Evolutionary conservation across 2,329 filamentous ascomycete genomes (phyloP).

Genomic region (Rugonectria rugulosa): DNA sequence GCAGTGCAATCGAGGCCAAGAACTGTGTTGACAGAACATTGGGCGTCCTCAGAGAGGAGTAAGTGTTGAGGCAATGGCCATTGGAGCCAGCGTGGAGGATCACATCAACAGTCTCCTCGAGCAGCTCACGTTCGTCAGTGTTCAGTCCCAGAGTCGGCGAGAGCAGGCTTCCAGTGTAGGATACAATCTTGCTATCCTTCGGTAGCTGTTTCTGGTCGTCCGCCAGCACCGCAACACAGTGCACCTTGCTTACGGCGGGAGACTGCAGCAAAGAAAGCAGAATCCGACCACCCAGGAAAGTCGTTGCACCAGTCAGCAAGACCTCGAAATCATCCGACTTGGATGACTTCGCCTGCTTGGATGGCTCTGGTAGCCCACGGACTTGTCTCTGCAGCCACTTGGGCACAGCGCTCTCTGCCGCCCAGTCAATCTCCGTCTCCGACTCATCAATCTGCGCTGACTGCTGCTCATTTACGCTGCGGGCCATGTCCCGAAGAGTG

Average conservation of each 20-base stretch:
- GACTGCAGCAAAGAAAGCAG: conserved; percentile 15
- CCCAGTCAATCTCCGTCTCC: conserved; percentile 47
- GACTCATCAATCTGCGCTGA: background rate
- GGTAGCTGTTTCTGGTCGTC: conserved; percentile 8
- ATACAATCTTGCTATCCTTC: conserved; percentile 2
- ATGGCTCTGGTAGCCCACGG: background rate
- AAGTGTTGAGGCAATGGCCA: conserved; percentile 26
- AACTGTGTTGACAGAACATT: conserved; percentile 20
- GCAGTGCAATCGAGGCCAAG: conserved; percentile 16
- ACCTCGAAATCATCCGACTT: conserved; percentile 12
- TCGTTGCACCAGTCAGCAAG: conserved; percentile 22
- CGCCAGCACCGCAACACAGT: conserved; percentile 23
- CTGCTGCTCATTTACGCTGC: conserved; percentile 29
- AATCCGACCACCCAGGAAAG: conserved; percentile 27
- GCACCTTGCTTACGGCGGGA: conserved; percentile 14
- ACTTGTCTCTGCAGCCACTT: background rate
- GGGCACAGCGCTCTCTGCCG: conserved; percentile 42
- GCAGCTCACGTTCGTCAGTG: background rate
- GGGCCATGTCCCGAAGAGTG: conserved; percentile 47
- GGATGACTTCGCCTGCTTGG: background rate
- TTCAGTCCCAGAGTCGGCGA: conserved; percentile 17
- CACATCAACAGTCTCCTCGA: conserved; percentile 10
- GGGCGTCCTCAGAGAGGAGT: conserved; percentile 14
- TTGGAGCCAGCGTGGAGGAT: conserved; percentile 24
- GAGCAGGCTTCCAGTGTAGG: conserved; percentile 14